Evolutionary conservation across 768 basidiomycete genomes (phyloP).

Genomic region (Leucosporidium yakuticum): DNA sequence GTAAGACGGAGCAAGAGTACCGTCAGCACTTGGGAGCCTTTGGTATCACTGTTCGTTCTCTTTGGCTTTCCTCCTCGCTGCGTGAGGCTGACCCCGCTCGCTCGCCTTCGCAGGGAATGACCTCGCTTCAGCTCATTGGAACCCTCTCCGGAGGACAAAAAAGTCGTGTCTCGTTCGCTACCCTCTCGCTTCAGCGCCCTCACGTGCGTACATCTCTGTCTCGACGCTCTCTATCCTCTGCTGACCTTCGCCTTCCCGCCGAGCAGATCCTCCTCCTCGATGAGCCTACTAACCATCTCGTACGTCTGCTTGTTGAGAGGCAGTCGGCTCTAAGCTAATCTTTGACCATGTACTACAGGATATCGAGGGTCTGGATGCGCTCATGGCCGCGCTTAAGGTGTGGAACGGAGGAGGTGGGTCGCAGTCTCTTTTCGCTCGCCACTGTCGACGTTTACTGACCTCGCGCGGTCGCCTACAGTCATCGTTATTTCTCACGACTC

Average conservation of each 20-base stretch:
- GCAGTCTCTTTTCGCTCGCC: neutral
- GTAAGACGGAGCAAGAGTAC: conserved; percentile 93
- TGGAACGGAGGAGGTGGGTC: conserved; percentile 41
- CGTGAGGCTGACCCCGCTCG: neutral
- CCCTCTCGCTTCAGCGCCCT: conserved; percentile 69
- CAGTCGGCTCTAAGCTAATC: no score
- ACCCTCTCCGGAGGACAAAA: conserved; percentile 95
- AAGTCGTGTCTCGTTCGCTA: conserved; percentile 84
- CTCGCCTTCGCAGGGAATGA: conserved; percentile 25
- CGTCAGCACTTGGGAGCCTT: conserved; percentile 91
- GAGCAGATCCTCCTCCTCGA: conserved; percentile 70
- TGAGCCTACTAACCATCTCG: conserved; percentile 50
- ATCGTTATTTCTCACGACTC: conserved; percentile 34
- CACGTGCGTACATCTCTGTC: no score
- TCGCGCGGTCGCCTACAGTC: neutral
- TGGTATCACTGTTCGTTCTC: conserved; percentile 70
- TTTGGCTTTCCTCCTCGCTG: conserved; percentile 6
- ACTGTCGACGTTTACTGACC: neutral
- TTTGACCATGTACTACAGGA: conserved; percentile 43
- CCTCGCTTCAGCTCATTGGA: conserved; percentile 70
- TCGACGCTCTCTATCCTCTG: no score
- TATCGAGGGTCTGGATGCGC: conserved; percentile 81
- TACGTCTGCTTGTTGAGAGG: neutral
- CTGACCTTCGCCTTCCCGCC: no score
- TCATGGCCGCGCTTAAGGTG: conserved; percentile 64